phyloP scores from a whole-genome alignment of 495 filamentous ascomycete species.

The Elasticomyces elasticus region DNA sequence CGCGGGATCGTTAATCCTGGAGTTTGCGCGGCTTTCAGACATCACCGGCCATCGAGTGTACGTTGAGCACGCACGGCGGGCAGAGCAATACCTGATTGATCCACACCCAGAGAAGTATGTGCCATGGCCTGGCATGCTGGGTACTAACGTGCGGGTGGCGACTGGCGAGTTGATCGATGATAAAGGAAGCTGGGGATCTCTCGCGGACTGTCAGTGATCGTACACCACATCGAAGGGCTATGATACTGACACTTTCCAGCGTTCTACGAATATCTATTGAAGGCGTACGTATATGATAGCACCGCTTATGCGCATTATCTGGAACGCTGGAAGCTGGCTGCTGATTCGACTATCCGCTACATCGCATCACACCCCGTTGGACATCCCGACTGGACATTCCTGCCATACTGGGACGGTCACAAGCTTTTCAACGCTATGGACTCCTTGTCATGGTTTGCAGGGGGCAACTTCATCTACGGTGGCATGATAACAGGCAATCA shows the following conservation, averaged over 20 bases:
- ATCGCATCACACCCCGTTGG: conserved; percentile 58
- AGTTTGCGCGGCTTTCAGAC: conserved; percentile 12
- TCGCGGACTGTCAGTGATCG: background rate
- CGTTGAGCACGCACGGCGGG: conserved; percentile 2
- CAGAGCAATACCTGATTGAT: conserved; percentile 1
- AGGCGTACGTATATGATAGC: conserved; percentile 18
- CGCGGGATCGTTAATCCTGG: conserved; percentile 4
- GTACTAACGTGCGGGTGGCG: background rate
- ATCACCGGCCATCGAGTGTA: conserved; percentile 9
- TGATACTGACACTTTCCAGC: background rate
- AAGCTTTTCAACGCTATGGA: conserved; percentile 28
- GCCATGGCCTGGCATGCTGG: conserved; percentile 14
- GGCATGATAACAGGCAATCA: conserved; percentile 54
- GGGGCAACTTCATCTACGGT: conserved; percentile 78
- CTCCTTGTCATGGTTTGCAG: conserved; percentile 58
- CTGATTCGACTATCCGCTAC: conserved; percentile 63
- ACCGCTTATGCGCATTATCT: conserved; percentile 4
- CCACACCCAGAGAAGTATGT: background rate
- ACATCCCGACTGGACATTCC: conserved; percentile 64
- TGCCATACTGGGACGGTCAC: conserved; percentile 29
- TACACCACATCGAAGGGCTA: background rate
- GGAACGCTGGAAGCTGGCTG: conserved; percentile 59
- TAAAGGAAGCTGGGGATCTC: conserved; percentile 12
- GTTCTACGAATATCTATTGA: conserved; percentile 21
- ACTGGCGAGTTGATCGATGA: background rate